A percentile compares a stretch with the other conserved stretches of the same genome.
phyloP scores from a whole-genome alignment of 2,329 filamentous ascomycete genomes.

The Coniochaeta sp. region DNA sequence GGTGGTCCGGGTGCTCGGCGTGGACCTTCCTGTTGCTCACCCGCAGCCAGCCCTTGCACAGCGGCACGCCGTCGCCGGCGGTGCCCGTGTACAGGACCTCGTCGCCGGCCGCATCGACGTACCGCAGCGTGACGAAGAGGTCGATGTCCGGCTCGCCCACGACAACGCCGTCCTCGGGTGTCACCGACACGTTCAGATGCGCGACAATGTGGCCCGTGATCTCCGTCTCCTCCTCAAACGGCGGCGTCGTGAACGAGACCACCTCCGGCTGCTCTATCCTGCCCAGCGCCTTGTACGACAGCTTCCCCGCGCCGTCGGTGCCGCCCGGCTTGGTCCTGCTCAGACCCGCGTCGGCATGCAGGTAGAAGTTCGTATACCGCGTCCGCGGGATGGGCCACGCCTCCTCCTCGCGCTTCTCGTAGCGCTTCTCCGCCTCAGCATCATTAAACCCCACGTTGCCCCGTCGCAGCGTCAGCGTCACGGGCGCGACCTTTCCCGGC shows the following conservation, averaged over 20 bases:
- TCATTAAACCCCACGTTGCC: conserved; percentile 63
- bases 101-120: conserved; percentile 44
- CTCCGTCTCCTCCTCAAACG: conserved; percentile 58
- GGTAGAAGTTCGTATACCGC: conserved; percentile 53
- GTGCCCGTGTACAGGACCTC: conserved; percentile 61
- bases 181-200: conserved; percentile 57
- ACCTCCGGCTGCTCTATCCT: conserved; percentile 44
- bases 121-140: conserved; percentile 54
- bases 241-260: conserved; percentile 48
- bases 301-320: conserved; percentile 26
- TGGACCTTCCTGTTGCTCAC: conserved; percentile 49
- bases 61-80: conserved; percentile 54
- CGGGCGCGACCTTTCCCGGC: conserved; percentile 50
- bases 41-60: conserved; percentile 59
- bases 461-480: conserved; percentile 55
- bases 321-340: conserved; percentile 20
- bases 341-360: conserved; percentile 40
- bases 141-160: conserved; percentile 43
- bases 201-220: conserved; percentile 62
- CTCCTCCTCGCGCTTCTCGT: conserved; percentile 44
- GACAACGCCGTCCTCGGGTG: conserved; percentile 36
- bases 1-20: conserved; percentile 39
- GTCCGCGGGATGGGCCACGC: conserved; percentile 64
- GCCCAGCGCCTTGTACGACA: conserved; percentile 54
- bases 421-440: conserved; percentile 49